Evolutionary conservation across 1,284 basidiomycete genomes (phyloP), one percentile per base, ranked within the genome.

Genomic region (Cutaneotrichosporon cutaneum): DNA sequence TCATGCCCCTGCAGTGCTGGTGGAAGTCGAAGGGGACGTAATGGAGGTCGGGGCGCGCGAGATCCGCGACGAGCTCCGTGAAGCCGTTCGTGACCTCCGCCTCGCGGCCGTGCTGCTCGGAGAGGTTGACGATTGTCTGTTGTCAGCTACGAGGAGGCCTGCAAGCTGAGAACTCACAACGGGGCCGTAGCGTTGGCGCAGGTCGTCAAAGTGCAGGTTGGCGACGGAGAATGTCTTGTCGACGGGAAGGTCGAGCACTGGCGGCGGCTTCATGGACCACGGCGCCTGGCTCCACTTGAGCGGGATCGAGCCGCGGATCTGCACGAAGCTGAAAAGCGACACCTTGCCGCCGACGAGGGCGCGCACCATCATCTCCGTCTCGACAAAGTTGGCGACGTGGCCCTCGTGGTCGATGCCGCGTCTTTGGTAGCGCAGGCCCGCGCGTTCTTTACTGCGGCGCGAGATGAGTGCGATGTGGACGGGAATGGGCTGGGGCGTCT

Each of bases 51-150:
- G 85, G 83, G 56, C 77, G 70, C 2, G 72, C 73, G 32, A 92
- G 76, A 63, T 86, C 85, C 13, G 84, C 78, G 66, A 88, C 85
- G 55, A 86, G 86, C 33, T 90, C 85, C 39, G 85, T 81, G 75
- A 92, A 99, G 10, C 88, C 90, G 60, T 85, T 82, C 0, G 93
- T 92, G 14, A 98, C 85, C 1, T 82, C 79, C 0, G 85, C 88
- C 79, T 99, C 94, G 73, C 90, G 95, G 9, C 95, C 94, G 9
- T 86, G 84, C 72, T 90, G 88, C 72, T 98, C 95, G 0, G 94
- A 91, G 7, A 99, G 83, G 71, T 97, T 97, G 59, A 96, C 83
- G 62, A 90, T 84, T 2, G 85, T 88, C 92, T 92, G 64, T 6
- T n/a, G 68, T 64, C 63, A 63, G 53, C 26, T 21, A 13, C 22